A percentile compares a stretch with the other conserved stretches of the same genome.
These are phyloP conservation scores for Pholiota conissans DNA, from an alignment of 768 basidiomycete species.

Conservation along the genomic window DNA sequence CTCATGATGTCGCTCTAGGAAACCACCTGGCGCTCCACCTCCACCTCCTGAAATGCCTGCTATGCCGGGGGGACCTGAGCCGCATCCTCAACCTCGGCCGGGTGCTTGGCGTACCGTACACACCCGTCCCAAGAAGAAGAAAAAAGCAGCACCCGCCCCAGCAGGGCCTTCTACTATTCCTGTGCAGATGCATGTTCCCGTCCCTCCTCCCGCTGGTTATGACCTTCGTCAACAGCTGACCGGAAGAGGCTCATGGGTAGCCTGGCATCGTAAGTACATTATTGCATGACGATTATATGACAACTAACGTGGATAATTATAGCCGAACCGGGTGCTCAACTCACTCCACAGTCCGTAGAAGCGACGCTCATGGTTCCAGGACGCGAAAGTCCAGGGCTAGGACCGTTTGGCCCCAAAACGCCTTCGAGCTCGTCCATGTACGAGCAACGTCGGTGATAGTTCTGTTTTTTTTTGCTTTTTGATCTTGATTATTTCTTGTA, in stretches of 20 bases:
- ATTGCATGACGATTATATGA: not conserved
- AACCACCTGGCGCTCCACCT: conserved; percentile 43
- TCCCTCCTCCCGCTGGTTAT: conserved; percentile 15
- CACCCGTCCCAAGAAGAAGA: conserved; percentile 47
- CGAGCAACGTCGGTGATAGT: conserved; percentile 4
- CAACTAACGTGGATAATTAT: conserved; percentile 9
- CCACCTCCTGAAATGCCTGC: conserved; percentile 38
- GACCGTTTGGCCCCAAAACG: conserved; percentile 67
- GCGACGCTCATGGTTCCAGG: conserved; percentile 64
- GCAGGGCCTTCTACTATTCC: conserved; percentile 29
- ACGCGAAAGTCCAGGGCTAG: conserved; percentile 61
- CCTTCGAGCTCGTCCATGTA: conserved; percentile 22
- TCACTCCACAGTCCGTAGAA: conserved; percentile 62
- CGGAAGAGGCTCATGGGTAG: conserved; percentile 48
- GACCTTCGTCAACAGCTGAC: conserved; percentile 43
- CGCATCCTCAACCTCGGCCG: conserved; percentile 40
- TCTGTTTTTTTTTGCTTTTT: not conserved
- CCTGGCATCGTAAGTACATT: conserved; percentile 64
- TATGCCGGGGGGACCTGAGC: conserved; percentile 22
- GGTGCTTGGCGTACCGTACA: conserved; percentile 66
- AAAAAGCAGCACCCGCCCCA: conserved; percentile 30
- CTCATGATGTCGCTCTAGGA: conserved; percentile 28
- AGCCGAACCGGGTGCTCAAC: conserved; percentile 61
- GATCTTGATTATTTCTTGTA: not conserved
- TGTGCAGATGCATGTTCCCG: not conserved